Percentiles rank a stretch among this genome's conserved stretches.
These are phyloP conservation scores for Termitomyces sp. DNA, from an alignment of 768 basidiomycete species.

Conservation along the genomic window DNA sequence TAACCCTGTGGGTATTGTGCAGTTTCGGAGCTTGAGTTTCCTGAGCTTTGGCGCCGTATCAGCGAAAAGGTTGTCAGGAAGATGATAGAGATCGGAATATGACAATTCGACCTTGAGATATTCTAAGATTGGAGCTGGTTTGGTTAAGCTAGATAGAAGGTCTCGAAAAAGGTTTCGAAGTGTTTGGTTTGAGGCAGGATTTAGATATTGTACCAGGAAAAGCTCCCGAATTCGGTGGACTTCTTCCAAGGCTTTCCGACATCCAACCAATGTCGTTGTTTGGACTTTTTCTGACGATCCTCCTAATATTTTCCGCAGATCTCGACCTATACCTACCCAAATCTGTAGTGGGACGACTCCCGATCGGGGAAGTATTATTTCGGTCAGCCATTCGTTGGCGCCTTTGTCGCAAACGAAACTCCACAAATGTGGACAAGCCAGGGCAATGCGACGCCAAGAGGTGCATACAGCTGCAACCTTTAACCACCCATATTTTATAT, in stretches of 20 bases:
- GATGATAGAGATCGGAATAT: not conserved
- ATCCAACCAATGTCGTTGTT: not conserved
- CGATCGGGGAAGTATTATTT: not conserved
- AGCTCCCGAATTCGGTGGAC: not conserved
- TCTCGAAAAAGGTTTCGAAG: too few species aligned
- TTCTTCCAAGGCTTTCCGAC: not conserved
- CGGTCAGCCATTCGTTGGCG: not conserved
- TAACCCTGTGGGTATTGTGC: too few species aligned
- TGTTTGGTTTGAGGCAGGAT: too few species aligned
- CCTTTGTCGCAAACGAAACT: not conserved
- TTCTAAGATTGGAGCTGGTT: not conserved
- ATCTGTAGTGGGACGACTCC: not conserved
- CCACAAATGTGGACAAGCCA: not conserved
- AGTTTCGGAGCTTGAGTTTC: too few species aligned
- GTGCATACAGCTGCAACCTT: not conserved
- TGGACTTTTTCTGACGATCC: not conserved
- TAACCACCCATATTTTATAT: not conserved
- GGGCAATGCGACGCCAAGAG: not conserved
- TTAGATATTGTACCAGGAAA: not conserved
- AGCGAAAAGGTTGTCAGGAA: not conserved
- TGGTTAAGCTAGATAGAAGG: not conserved
- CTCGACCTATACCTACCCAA: not conserved
- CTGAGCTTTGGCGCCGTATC: not conserved
- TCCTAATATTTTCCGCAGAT: not conserved
- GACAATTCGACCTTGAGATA: not conserved